Base-by-base conservation (phyloP, 345 rosid genomes). In the Populus nigra region DNA sequence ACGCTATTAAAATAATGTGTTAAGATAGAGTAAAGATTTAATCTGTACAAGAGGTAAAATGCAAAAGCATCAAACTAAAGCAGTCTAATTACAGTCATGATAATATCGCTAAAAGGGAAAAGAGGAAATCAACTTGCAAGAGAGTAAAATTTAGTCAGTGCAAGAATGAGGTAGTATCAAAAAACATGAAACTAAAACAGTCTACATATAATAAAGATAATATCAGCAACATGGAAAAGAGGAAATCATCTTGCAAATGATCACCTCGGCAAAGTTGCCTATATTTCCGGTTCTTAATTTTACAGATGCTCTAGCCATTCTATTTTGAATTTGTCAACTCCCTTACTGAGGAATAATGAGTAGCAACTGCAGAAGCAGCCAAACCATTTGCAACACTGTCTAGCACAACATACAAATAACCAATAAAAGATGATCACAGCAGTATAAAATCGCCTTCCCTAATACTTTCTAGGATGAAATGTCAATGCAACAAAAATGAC, bases 151-250 rank as follows among this genome's bases (percentile, higher is more conserved):
- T 71, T 31, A 1, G 35, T 36, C 15, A n/a, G 36, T 43, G 45
- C 36, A 17, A 1, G 16, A 17, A 71, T 31, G 31, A 45, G 39
- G 38, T 71, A 50, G 13, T 31, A 45, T 77, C 69, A 5, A 63
- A 36, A 45, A 3, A n/a, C 3, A 62, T 39, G 38, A 41, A 29
- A 20, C 29, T 11, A 71, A 27, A 7, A 3, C 8, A 68, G 45
- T 20, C 50, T 6, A 8, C 15, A 27, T 29, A 53, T 7, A 18
- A 27, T 20, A 50, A 39, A 11, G 13, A 71, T 57, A 62, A 80
- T 84, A 49, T 86, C 17, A 85, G 89, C 88, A 86, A 84, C 88
- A 86, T 86, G 86, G 88, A 86, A 84, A 86, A 77, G 79, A 83
- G 83, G 88, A 74, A 73, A 79, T 73, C 84, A 57, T 81, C 71